Evolutionary conservation across 805 yeast genomes (phyloP).

Genomic region (Hanseniaspora hatyaiensis): DNA sequence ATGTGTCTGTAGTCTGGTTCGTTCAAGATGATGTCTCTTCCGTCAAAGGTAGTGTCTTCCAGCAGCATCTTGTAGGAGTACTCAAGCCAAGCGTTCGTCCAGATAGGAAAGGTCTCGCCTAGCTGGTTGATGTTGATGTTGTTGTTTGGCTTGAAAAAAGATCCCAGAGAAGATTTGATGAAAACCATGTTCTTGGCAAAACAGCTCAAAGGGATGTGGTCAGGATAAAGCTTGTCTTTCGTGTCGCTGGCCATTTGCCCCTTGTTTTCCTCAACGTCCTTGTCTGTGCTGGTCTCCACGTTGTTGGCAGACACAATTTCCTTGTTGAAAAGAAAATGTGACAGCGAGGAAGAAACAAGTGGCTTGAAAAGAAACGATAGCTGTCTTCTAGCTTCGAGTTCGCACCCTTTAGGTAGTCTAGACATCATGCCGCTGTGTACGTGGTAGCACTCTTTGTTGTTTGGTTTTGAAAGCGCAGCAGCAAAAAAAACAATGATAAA

Average conservation of each 20-base stretch:
- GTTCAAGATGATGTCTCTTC: slow-evolving; percentile 66
- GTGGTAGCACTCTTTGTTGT: no score
- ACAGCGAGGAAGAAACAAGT: slow-evolving; percentile 20
- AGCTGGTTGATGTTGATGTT: slow-evolving; percentile 66
- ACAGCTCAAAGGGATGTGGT: slow-evolving; percentile 62
- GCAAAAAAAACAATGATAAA: no score
- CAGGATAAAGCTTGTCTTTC: slow-evolving; percentile 42
- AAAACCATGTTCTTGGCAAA: slow-evolving; percentile 56
- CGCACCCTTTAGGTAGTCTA: no score
- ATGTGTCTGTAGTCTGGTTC: slow-evolving; percentile 73
- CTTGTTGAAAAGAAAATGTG: slow-evolving; percentile 28
- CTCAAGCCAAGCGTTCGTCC: slow-evolving; percentile 36
- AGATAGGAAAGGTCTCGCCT: slow-evolving; percentile 72
- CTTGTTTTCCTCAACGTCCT: slow-evolving; percentile 22
- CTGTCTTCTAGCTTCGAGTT: no score
- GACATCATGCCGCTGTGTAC: no score
- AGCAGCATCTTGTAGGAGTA: slow-evolving; percentile 64
- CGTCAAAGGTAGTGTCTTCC: slow-evolving; percentile 43
- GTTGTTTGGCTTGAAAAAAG: slow-evolving; percentile 63
- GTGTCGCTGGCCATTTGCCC: no score
- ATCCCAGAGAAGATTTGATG: slow-evolving; percentile 63
- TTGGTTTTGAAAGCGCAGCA: no score
- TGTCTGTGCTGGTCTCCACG: slow-evolving; percentile 8
- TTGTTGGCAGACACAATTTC: slow-evolving; percentile 46
- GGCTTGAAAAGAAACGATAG: slow-evolving; percentile 13